Evolutionary conservation across 176 grass and related monocot species (phyloP), one percentile per base, ranked within the genome.

Genomic region (Echinochloa phyllopogon): DNA sequence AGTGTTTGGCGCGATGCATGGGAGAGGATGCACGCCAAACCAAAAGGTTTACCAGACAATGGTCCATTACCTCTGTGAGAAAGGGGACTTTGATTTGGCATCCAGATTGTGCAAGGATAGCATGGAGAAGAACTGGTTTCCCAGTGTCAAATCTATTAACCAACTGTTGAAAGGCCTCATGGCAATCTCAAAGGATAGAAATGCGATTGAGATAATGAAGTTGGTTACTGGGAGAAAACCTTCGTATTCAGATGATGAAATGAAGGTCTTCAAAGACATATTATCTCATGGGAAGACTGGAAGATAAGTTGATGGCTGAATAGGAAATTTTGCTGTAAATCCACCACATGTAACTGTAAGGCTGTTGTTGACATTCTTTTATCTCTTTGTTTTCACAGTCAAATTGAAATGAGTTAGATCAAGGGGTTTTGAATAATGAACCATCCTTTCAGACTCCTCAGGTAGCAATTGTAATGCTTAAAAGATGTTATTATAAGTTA

Each of bases 71-170:
- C 91, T 98, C 55, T 95, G 89, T 67, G 65, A 95, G 75, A 83
- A 40, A 79, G 88, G 59, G 74, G 87, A 98, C n/a, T 94, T 94
- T 71, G 86, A 88, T 82, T 77, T 90, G 66, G 87, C 91, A 85
- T 95, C 90, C 68, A 95, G 87, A 56, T 80, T 95, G 42, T 98
- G 96, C 59, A 94, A 92, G 81, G 88, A 89, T 12, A 87, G 89
- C 88, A 95, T 98, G 89, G 89, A 95, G 50, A 95, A 82, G 84
- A 98, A 90, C 61, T 95, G 91, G 91, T 95, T 90, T 87, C 93
- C 85, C 0, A 95, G 74, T 83, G 87, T 92, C 0, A 69, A 77
- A 60, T 90, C 93, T 15, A 90, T 94, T 65, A 65, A 77, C 58
- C 83, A 83, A 70, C 65, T 95, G 40, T 25, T 98, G 49, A 94